Evolutionary conservation across 78 protist species (phyloP).

Genomic region (Trichosphaerium sp.): DNA sequence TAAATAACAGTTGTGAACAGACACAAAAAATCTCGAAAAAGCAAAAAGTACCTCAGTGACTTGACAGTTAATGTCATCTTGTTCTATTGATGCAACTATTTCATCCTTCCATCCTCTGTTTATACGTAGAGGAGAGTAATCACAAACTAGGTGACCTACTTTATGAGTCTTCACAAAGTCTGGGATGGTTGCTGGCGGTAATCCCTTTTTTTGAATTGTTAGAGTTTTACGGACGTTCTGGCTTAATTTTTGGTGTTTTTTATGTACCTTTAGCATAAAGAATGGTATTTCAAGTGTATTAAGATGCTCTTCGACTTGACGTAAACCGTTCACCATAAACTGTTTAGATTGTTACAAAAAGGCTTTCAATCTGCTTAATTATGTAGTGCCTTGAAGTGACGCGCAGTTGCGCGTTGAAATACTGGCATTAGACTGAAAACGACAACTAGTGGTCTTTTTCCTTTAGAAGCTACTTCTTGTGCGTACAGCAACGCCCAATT

Average conservation of each 20-base stretch:
- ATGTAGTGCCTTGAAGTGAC: constrained; percentile 9
- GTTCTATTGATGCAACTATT: not conserved
- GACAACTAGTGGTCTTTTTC: not conserved
- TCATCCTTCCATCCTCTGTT: not conserved
- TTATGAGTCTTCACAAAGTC: not conserved
- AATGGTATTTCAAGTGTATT: too few relatives aligned
- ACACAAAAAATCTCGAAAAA: not conserved
- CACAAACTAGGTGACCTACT: not conserved
- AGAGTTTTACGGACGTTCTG: too few relatives aligned
- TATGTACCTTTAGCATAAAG: not conserved
- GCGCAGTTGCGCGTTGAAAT: constrained; percentile 1
- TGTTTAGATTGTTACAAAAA: too few relatives aligned
- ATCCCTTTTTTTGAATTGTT: not conserved
- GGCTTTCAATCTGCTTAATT: too few relatives aligned
- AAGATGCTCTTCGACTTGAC: not conserved
- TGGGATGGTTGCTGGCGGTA: not conserved
- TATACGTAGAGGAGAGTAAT: constrained; percentile 13
- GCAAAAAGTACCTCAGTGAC: not conserved
- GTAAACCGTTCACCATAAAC: constrained; percentile 8
- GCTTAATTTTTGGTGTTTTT: not conserved
- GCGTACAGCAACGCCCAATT: constrained; percentile 45
- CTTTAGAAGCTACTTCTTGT: not conserved
- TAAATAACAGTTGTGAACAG: not conserved
- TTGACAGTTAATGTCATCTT: not conserved
- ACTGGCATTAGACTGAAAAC: not conserved